Evolutionary conservation across 169 alveolate species (phyloP).

Genomic region (Babesia ovata): DNA sequence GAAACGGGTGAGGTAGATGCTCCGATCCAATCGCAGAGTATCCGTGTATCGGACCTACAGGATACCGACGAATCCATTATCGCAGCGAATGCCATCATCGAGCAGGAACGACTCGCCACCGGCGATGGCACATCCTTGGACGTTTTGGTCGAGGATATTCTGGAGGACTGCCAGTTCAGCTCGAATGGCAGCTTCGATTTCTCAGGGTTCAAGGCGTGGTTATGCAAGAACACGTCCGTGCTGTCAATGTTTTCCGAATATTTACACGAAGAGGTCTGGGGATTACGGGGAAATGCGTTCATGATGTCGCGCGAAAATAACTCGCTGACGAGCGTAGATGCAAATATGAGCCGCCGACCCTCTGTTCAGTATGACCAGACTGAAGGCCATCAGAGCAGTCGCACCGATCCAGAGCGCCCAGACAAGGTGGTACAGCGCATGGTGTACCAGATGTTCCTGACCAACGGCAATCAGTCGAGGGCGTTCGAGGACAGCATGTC

Average conservation of each 20-base stretch:
- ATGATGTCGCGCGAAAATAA: constrained; percentile 10
- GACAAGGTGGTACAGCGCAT: constrained; percentile 33
- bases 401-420: not conserved
- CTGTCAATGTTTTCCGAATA: constrained; percentile 80
- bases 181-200: constrained; percentile 75
- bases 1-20: not conserved
- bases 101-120: not conserved
- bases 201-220: constrained; percentile 80
- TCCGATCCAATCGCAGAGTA: not conserved
- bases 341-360: not conserved
- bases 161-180: constrained; percentile 78
- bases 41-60: not conserved
- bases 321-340: not conserved
- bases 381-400: not conserved
- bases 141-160: constrained; percentile 70
- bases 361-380: not conserved
- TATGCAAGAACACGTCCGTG: constrained; percentile 76
- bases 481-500: constrained; percentile 31
- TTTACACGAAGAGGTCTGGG: constrained; percentile 87
- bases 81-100: constrained; percentile 9
- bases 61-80: not conserved
- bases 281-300: constrained; percentile 85
- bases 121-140: constrained; percentile 61
- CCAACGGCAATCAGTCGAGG: constrained; percentile 24
- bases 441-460: constrained; percentile 48